A percentile compares a stretch with the other conserved stretches of the same genome.
phyloP scores from a whole-genome alignment of 78 protist species.

The Dictyostelium intermedium region DNA sequence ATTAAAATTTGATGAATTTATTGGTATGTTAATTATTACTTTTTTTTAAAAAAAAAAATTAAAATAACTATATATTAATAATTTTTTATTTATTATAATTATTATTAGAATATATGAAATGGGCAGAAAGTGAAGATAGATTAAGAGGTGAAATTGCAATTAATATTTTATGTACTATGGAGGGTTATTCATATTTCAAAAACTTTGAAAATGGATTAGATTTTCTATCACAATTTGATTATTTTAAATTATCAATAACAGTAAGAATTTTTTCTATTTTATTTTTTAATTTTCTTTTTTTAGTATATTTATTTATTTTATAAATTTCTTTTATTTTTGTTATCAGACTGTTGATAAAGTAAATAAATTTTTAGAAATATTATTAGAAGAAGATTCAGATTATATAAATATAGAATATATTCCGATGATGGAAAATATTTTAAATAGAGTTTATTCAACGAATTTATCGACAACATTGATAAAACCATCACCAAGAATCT shows the following conservation, averaged over 20 bases:
- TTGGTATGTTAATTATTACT: neutral
- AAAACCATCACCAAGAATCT: conserved; percentile 21
- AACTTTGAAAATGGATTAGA: conserved; percentile 13
- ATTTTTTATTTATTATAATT: neutral
- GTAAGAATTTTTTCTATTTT: neutral
- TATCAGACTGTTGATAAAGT: conserved; percentile 13
- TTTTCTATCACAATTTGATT: conserved; percentile 14
- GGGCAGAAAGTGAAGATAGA: conserved; percentile 22
- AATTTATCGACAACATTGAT: neutral
- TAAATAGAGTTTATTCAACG: conserved; percentile 7
- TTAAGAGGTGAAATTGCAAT: neutral
- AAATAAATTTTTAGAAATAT: conserved; percentile 2
- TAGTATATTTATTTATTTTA: no score
- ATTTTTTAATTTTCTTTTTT: no score
- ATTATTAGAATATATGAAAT: conserved; percentile 27
- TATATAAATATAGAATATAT: conserved; percentile 17
- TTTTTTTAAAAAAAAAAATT: neutral
- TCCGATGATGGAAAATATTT: conserved; percentile 15
- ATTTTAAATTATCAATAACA: conserved; percentile 18
- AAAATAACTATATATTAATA: neutral
- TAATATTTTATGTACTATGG: conserved; percentile 1
- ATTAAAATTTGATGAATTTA: conserved; percentile 12
- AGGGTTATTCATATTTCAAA: conserved; percentile 7
- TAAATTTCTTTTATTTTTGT: no score
- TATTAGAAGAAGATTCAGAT: conserved; percentile 27